A percentile compares a stretch with the other conserved stretches of the same genome.
These are phyloP conservation scores for Pseudoneurospora amorphoporcata DNA, from an alignment of 495 filamentous ascomycete genomes.

Conservation along the genomic window DNA sequence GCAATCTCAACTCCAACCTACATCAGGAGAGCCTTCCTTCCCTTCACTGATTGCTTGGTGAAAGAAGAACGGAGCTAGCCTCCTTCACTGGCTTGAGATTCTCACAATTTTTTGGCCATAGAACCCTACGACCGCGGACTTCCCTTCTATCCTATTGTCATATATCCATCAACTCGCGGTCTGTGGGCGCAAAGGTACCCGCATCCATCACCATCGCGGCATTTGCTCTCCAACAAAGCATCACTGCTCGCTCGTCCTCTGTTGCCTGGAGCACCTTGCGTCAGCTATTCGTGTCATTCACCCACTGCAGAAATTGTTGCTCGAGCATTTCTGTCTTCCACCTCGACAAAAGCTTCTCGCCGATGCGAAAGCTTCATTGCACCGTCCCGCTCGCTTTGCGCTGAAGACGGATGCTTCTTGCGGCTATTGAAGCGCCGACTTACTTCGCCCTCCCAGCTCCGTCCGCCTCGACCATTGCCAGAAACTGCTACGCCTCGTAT, in stretches of 20 bases:
- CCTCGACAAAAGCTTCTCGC: background rate
- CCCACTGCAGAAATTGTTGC: background rate
- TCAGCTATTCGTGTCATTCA: background rate
- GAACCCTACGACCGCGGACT: background rate
- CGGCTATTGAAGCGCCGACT: background rate
- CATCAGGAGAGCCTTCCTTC: background rate
- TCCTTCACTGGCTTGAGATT: background rate
- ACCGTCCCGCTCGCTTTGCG: background rate
- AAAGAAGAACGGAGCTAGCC: background rate
- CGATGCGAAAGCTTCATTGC: background rate
- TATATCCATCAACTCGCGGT: background rate
- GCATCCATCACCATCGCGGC: background rate
- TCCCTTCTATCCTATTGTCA: background rate
- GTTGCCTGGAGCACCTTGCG: background rate
- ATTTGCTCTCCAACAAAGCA: background rate
- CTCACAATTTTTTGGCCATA: background rate
- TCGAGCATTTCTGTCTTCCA: background rate
- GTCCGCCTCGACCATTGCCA: background rate
- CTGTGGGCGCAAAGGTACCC: background rate
- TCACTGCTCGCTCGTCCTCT: background rate
- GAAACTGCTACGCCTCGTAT: background rate
- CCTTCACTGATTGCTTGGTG: background rate
- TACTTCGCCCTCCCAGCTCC: background rate
- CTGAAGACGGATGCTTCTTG: background rate
- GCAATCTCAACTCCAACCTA: background rate